Evolutionary conservation across 1,139 yeast species (phyloP), one percentile per base, ranked within the genome.

Genomic region (Saccharomycopsis hybrid): DNA sequence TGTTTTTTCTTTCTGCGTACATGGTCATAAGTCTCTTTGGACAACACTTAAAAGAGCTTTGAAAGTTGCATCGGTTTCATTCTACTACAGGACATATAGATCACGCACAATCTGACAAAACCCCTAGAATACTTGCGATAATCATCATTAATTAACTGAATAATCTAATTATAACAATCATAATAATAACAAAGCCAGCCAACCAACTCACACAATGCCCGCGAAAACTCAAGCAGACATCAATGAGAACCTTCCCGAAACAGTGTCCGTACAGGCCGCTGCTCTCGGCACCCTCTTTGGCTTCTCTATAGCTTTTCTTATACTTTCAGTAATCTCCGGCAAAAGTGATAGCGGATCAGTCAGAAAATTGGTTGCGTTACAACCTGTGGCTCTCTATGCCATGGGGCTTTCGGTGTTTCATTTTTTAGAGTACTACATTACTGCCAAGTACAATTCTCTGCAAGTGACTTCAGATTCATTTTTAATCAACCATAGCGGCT

Each of bases 391-490:
- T 5, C 30, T 77, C 1, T 89, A 84, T 62, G 56, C 84, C 25
- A 62, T 74, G 25, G 66, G 75, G 3, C 64, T 86, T 25, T 65
- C 82, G 1, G 28, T 73, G 0, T 92, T 92, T 68, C 97, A 92
- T 64, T 75, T 85, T 59, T 63, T 88, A 33, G 98, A 92, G 65
- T 92, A 83, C 64, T 76, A 76, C 59, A 75, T 79, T 47, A 92
- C 98, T 0, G 88, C 95, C 0, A 65, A 71, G 44, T 88, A 73
- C 67, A 90, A 90, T 61, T 73, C 80, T 13, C 64, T 71, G 3
- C 80, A 82, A 59, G 84, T 82, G 4, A 81, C 80, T 44, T 75
- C 76, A 49, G 88, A 85, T 58, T 87, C 96, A 8, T 92, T 86
- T 59, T 73, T 92, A 44, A 66, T 92, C 45, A 78, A 77, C 50